These are phyloP conservation scores for Trichoderma citrinoviride DNA, from an alignment of 2,329 filamentous ascomycete species.

Conservation along the genomic window DNA sequence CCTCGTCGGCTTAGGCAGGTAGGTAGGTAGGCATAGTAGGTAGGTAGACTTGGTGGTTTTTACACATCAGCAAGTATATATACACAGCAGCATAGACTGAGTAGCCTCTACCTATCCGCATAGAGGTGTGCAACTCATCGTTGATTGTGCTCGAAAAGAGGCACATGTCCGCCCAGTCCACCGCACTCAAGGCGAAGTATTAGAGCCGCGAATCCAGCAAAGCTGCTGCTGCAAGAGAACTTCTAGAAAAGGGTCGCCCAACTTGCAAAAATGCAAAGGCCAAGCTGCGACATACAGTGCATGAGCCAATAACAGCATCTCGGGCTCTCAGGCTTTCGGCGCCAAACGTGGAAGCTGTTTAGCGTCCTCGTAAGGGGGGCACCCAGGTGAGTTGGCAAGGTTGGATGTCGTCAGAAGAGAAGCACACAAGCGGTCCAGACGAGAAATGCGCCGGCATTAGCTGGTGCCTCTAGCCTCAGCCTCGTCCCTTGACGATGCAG, in stretches of 20 bases:
- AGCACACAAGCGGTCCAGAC: not conserved
- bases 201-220: not conserved
- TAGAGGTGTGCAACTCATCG: too few relatives aligned
- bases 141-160: not conserved
- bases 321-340: constrained; percentile 12
- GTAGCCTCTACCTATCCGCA: too few relatives aligned
- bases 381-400: constrained; percentile 15
- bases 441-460: not conserved
- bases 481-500: not conserved
- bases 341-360: constrained; percentile 14
- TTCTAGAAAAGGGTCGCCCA: constrained; percentile 17
- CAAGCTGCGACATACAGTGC: constrained; percentile 12
- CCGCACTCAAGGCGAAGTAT: not conserved
- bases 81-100: too few relatives aligned
- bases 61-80: too few relatives aligned
- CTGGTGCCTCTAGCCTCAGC: constrained; percentile 7
- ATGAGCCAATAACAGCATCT: constrained; percentile 14
- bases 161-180: not conserved
- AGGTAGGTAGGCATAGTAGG: too few relatives aligned
- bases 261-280: constrained; percentile 3
- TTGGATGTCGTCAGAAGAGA: constrained; percentile 17
- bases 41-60: too few relatives aligned
- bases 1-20: too few relatives aligned
- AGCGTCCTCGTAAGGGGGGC: constrained; percentile 14
- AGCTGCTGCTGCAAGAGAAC: not conserved